Percentiles rank a stretch among this genome's conserved stretches.
These are phyloP conservation scores for Nosema bombycis DNA, from an alignment of 371 early-diverging fungal species.

Conservation along the genomic window DNA sequence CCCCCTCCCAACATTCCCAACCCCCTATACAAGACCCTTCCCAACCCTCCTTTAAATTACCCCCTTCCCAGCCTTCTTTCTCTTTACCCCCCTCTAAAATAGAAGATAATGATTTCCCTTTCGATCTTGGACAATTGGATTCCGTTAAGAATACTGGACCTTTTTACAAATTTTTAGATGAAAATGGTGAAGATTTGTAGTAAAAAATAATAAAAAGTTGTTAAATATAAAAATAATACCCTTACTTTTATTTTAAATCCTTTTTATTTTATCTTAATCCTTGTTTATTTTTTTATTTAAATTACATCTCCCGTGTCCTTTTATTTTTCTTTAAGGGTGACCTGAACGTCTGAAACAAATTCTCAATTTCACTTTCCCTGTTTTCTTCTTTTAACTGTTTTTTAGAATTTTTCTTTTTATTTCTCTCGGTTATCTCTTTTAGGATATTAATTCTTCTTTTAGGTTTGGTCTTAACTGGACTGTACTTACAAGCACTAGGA, in stretches of 20 bases:
- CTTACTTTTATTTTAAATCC: too few species aligned
- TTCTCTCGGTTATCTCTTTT: constrained; percentile 29
- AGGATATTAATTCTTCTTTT: constrained; percentile 20
- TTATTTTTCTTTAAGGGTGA: not conserved
- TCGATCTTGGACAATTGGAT: constrained; percentile 31
- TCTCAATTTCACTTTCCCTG: constrained; percentile 23
- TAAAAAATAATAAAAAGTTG: constrained; percentile 5
- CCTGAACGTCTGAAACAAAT: constrained; percentile 14
- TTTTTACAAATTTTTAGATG: constrained; percentile 37
- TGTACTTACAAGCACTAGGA: constrained; percentile 28
- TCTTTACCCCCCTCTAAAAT: not conserved
- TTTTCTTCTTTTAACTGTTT: not conserved
- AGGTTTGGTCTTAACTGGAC: constrained; percentile 16
- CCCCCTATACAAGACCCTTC: not conserved
- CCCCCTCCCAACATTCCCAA: not conserved
- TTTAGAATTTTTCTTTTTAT: not conserved
- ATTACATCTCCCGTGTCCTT: constrained; percentile 5
- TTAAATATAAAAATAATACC: too few species aligned
- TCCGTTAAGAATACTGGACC: constrained; percentile 23
- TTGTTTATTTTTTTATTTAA: not conserved
- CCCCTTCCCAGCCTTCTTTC: not conserved
- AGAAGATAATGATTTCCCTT: constrained; percentile 4
- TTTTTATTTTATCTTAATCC: not conserved
- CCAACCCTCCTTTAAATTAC: not conserved
- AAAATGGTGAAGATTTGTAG: constrained; percentile 32